Evolutionary conservation across 257 asterid species (phyloP).

Genomic region (Rubia yunnanensis): DNA sequence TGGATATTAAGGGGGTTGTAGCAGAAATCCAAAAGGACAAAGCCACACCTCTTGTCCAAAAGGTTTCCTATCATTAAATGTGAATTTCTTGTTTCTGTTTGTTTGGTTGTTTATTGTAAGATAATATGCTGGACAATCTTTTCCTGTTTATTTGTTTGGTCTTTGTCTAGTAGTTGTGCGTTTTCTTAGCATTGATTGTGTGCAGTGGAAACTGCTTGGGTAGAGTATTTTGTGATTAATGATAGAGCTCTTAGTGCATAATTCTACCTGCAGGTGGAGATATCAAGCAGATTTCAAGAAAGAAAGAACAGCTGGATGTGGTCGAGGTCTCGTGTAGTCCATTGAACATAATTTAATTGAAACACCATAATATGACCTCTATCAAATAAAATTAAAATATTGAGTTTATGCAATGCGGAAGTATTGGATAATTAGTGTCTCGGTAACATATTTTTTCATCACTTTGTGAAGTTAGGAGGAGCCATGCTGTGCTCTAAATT

Average conservation of each 20-base stretch:
- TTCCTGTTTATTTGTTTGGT: background rate
- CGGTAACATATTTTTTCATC: background rate
- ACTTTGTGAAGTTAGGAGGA: background rate
- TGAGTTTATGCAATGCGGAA: background rate
- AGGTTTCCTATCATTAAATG: slow-evolving; percentile 37
- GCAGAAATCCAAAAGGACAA: slow-evolving; percentile 89
- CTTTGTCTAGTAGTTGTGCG: background rate
- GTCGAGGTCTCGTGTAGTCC: slow-evolving; percentile 54
- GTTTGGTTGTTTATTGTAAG: background rate
- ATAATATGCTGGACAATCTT: background rate
- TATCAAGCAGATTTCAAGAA: slow-evolving; percentile 57
- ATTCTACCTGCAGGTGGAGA: slow-evolving; percentile 75
- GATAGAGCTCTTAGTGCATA: slow-evolving; percentile 31
- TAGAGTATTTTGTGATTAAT: slow-evolving; percentile 16
- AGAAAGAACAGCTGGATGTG: slow-evolving; percentile 44
- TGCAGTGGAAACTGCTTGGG: background rate
- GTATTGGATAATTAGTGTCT: background rate
- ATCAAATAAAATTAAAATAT: background rate
- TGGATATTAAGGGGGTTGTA: slow-evolving; percentile 98
- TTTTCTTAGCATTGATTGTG: background rate
- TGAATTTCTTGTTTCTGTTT: slow-evolving; percentile 14
- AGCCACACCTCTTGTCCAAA: slow-evolving; percentile 69
- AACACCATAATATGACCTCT: background rate
- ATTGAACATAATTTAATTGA: background rate
- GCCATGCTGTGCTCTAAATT: background rate